These are phyloP conservation scores for Micromonas pusilla DNA, from an alignment of 139 green algal species.

Conservation along the genomic window DNA sequence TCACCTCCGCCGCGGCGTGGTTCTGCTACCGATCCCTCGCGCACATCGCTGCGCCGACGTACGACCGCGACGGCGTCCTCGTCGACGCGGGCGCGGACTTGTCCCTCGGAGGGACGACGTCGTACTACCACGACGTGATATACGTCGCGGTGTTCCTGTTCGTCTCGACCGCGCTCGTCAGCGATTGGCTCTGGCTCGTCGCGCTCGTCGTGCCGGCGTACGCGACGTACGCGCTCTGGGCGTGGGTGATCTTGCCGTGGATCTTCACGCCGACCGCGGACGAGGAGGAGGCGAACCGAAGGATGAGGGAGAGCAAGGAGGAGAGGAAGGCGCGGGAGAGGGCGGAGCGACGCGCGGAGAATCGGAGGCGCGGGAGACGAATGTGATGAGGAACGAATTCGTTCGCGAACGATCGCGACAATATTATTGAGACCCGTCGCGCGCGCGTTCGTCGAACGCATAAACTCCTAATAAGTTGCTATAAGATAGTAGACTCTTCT, in stretches of 20 bases:
- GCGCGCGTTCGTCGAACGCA: constrained; percentile 1
- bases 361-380: not conserved
- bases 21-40: not conserved
- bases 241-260: not conserved
- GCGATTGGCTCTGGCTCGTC: constrained; percentile 9
- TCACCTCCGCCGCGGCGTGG: too few relatives aligned
- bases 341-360: not conserved
- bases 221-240: not conserved
- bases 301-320: constrained; percentile 11
- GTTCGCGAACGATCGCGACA: too few relatives aligned
- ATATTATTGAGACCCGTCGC: too few relatives aligned
- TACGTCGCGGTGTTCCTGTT: constrained; percentile 12
- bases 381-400: constrained; percentile 8
- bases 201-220: not conserved
- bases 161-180: not conserved
- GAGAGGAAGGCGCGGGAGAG: constrained; percentile 1
- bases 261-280: not conserved
- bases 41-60: constrained; percentile 4
- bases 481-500: not conserved
- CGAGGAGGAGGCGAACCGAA: not conserved
- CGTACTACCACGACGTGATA: constrained; percentile 17
- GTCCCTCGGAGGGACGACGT: not conserved
- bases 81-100: not conserved
- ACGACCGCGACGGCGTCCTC: not conserved
- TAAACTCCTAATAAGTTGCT: not conserved